phyloP scores from a whole-genome alignment of 106 monocot genomes.

The Ottelia alismoides region DNA sequence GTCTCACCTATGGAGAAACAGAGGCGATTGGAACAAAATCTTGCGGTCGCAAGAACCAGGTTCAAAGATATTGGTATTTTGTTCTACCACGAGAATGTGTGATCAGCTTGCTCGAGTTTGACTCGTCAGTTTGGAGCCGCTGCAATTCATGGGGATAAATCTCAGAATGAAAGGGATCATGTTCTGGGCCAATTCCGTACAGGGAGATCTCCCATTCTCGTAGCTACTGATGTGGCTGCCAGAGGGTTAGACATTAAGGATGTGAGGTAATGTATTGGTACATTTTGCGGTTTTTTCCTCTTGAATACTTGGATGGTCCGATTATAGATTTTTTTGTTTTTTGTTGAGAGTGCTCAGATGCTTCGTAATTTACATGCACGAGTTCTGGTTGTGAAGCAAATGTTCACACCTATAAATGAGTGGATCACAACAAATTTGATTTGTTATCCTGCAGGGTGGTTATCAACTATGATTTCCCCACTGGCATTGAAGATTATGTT shows the following conservation, averaged over 20 bases:
- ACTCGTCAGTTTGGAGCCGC: too few species aligned
- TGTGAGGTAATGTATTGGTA: conserved; percentile 30
- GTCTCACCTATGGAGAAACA: too few species aligned
- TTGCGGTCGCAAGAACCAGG: conserved; percentile 56
- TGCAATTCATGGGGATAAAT: too few species aligned
- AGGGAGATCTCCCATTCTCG: conserved; percentile 44
- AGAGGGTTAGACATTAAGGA: too few species aligned
- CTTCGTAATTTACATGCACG: conserved; percentile 61
- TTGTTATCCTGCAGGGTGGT: too few species aligned
- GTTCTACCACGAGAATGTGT: conserved; percentile 71
- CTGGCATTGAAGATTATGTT: too few species aligned
- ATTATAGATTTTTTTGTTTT: not conserved
- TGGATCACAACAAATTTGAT: too few species aligned
- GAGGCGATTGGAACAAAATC: too few species aligned
- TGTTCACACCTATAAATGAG: conserved; percentile 41
- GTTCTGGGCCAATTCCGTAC: conserved; percentile 44
- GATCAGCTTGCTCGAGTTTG: conserved; percentile 48
- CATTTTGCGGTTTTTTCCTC: too few species aligned
- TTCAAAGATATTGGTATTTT: conserved; percentile 51
- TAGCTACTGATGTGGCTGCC: too few species aligned
- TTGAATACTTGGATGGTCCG: too few species aligned
- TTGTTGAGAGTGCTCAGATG: not conserved
- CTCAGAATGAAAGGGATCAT: conserved; percentile 52
- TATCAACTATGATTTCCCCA: too few species aligned
- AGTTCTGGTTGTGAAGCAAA: conserved; percentile 55